These are phyloP conservation scores for Coemansia sp. DNA, from an alignment of 192 early-diverging fungal species.

Conservation along the genomic window DNA sequence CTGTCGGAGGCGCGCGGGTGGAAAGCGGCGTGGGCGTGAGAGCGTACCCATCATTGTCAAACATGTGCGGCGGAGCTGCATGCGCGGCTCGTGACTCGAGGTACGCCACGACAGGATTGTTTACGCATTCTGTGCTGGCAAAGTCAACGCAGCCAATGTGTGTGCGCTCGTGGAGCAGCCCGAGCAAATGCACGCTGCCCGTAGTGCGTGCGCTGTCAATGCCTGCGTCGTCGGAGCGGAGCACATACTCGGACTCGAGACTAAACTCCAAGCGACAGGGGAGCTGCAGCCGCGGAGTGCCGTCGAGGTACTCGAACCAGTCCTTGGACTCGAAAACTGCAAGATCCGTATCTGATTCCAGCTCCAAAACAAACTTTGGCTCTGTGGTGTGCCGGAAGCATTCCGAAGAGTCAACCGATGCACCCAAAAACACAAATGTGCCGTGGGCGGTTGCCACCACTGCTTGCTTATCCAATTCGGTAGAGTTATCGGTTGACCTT, in stretches of 20 bases:
- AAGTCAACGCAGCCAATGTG: conserved; percentile 76
- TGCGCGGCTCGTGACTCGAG: conserved; percentile 55
- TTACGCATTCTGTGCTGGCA: conserved; percentile 57
- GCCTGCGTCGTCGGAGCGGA: conserved; percentile 48
- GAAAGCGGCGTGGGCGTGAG: conserved; percentile 1
- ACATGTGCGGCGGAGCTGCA: conserved; percentile 66
- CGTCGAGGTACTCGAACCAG: conserved; percentile 63
- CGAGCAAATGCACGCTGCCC: conserved; percentile 62
- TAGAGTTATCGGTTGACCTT: conserved; percentile 44
- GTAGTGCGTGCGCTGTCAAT: conserved; percentile 67
- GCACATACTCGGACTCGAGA: conserved; percentile 67
- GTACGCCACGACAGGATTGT: conserved; percentile 83
- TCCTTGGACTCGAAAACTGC: conserved; percentile 85
- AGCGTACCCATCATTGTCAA: conserved; percentile 63
- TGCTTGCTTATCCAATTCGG: not conserved
- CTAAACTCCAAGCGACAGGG: conserved; percentile 66
- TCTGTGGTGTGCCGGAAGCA: conserved; percentile 76
- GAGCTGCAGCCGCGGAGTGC: not conserved
- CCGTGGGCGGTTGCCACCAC: conserved; percentile 39
- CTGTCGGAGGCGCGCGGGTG: conserved; percentile 45
- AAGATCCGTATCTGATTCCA: conserved; percentile 66
- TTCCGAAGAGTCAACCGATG: conserved; percentile 47
- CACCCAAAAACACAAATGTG: conserved; percentile 15
- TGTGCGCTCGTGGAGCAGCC: conserved; percentile 62
- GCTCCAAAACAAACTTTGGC: conserved; percentile 56